Evolutionary conservation across 371 early-diverging fungal species (phyloP).

Genomic region (Mucor piriformis): DNA sequence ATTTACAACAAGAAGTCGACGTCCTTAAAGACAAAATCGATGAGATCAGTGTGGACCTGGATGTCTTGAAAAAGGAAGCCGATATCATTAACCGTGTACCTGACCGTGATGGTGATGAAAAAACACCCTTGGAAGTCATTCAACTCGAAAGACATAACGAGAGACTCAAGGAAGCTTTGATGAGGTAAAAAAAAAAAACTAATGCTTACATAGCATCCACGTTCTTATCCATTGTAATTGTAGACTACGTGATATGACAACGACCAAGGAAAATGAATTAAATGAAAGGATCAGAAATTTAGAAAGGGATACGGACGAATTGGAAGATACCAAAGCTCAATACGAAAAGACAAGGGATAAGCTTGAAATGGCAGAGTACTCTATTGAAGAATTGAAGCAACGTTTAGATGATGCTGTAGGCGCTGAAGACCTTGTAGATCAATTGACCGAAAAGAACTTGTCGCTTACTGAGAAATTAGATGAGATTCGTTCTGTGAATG

Average conservation of each 20-base stretch:
- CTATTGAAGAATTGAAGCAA: conserved; percentile 83
- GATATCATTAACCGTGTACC: conserved; percentile 44
- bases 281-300: conserved; percentile 62
- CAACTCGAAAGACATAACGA: conserved; percentile 86
- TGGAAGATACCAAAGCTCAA: conserved; percentile 62
- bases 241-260: conserved; percentile 81
- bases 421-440: conserved; percentile 81
- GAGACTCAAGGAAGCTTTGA: conserved; percentile 84
- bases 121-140: conserved; percentile 60
- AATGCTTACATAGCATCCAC: neutral
- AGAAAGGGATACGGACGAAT: conserved; percentile 68
- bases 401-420: conserved; percentile 82
- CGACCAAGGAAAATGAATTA: conserved; percentile 73
- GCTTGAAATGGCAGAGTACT: conserved; percentile 66
- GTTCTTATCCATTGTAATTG: too few species aligned
- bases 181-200: conserved; percentile 43
- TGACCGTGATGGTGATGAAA: conserved; percentile 34
- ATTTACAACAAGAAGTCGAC: conserved; percentile 73
- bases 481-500: conserved; percentile 74
- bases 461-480: conserved; percentile 74
- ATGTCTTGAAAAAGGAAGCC: conserved; percentile 70
- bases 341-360: conserved; percentile 59
- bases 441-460: conserved; percentile 81
- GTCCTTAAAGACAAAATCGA: conserved; percentile 82
- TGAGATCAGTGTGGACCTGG: conserved; percentile 75